Conservation (phyloP, 2,329 filamentous ascomycete genomes). For the Colletotrichum musicola region DNA sequence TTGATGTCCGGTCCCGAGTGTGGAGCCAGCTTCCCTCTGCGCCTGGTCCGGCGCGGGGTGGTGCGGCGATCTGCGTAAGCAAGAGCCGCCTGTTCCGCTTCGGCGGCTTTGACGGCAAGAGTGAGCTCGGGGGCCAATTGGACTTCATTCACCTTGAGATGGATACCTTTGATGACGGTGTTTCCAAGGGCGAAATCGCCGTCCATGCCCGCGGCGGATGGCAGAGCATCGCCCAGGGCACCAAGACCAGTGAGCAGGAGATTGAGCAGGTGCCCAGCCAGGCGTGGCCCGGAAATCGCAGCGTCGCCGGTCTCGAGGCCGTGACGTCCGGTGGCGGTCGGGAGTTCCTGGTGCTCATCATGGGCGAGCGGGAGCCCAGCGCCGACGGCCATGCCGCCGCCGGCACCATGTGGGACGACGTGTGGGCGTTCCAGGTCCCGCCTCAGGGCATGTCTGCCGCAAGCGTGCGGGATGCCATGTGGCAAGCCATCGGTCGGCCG, state of each 20-base stretch:
- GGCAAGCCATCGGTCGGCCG: slow-evolving; percentile 64
- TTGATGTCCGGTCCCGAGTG: slow-evolving; percentile 71
- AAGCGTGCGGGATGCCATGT: slow-evolving; percentile 67
- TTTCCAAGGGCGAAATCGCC: slow-evolving; percentile 61
- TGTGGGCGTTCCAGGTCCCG: slow-evolving; percentile 75
- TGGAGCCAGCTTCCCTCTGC: slow-evolving; percentile 79
- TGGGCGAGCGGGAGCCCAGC: slow-evolving; percentile 68
- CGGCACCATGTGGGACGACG: slow-evolving; percentile 69
- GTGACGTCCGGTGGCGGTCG: slow-evolving; percentile 70
- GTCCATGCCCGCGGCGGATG: slow-evolving; percentile 65
- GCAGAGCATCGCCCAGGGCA: slow-evolving; percentile 62
- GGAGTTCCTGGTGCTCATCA: slow-evolving; percentile 72
- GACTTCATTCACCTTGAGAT: slow-evolving; percentile 73
- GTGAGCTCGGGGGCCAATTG: slow-evolving; percentile 77
- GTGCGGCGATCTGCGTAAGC: slow-evolving; percentile 74
- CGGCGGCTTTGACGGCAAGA: slow-evolving; percentile 81
- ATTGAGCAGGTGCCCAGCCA: slow-evolving; percentile 51
- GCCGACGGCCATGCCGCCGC: slow-evolving; percentile 62
- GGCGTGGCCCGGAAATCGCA: slow-evolving; percentile 65
- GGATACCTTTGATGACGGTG: slow-evolving; percentile 66
- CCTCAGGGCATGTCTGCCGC: slow-evolving; percentile 66
- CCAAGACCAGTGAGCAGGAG: slow-evolving; percentile 49
- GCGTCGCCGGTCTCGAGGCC: slow-evolving; percentile 66
- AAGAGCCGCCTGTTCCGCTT: slow-evolving; percentile 79
- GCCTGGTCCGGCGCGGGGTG: slow-evolving; percentile 75